Base-by-base conservation (phyloP, 179 eudicot species). In the Beta lomatogona region DNA sequence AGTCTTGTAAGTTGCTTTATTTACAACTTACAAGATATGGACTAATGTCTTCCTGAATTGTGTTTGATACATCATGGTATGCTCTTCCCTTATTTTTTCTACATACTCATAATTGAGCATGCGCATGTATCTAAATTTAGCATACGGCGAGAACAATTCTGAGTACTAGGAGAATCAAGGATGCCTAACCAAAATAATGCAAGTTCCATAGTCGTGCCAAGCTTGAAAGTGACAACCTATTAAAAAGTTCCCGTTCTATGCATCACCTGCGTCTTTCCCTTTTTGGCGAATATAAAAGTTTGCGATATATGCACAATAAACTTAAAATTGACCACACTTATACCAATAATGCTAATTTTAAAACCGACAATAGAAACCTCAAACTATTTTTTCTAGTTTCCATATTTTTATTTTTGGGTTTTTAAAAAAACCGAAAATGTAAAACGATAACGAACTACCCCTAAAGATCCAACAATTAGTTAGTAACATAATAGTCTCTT, bases 211-310 rank as follows among this genome's bases (percentile, higher is more conserved):
- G 11, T 6, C 7, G 4, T 11, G 8, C 21, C 25, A 60, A 58
- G 19, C n/a, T 78, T 66, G 74, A 66, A 53, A 69, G 75, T 54
- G 75, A 79, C 22, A 5, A 77, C 64, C 63, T 15, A 0, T 53
- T 65, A 77, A 66, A 77, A 71, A 9, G n/a, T n/a, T n/a, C n/a
- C n/a, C n/a, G n/a, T n/a, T n/a, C n/a, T n/a, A n/a, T n/a, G n/a
- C n/a, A n/a, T n/a, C n/a, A n/a, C n/a, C n/a, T n/a, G n/a, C n/a
- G n/a, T n/a, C n/a, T n/a, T n/a, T n/a, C n/a, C n/a, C n/a, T n/a
- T n/a, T n/a, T n/a, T n/a, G n/a, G n/a, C n/a, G n/a, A n/a, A n/a
- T n/a, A n/a, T n/a, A n/a, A n/a, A n/a, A n/a, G n/a, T n/a, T n/a
- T n/a, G n/a, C n/a, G n/a, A n/a, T n/a, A n/a, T n/a, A n/a, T n/a